A percentile compares a stretch with the other conserved stretches of the same genome.
Conservation (phyloP, 768 basidiomycete species). For the Phlebiopsis flavidoalba region DNA sequence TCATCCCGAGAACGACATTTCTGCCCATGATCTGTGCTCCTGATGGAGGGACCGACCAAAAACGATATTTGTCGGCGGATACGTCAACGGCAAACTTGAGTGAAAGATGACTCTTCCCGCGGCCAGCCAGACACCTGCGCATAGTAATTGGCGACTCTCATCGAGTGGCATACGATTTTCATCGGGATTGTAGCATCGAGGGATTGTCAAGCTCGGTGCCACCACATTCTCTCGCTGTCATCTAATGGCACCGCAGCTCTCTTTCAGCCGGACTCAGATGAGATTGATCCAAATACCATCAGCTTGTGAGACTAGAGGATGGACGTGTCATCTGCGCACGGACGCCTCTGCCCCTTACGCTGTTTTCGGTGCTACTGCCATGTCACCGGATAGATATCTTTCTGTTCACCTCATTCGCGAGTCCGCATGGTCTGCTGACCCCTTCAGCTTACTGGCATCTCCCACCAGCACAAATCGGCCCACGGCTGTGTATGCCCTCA, state of each 20-base stretch:
- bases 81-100: constrained; percentile 31
- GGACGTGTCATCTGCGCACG: constrained; percentile 56
- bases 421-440: constrained; percentile 38
- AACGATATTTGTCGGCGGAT: constrained; percentile 25
- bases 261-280: constrained; percentile 18
- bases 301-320: constrained; percentile 51
- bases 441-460: constrained; percentile 47
- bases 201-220: constrained; percentile 44
- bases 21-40: constrained; percentile 23
- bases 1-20: constrained; percentile 26
- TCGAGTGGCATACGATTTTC: constrained; percentile 23
- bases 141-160: constrained; percentile 15
- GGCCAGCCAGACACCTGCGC: constrained; percentile 11
- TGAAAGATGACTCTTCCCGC: constrained; percentile 35
- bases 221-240: constrained; percentile 52
- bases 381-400: constrained; percentile 55
- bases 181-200: constrained; percentile 48
- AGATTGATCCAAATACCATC: constrained; percentile 25
- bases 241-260: constrained; percentile 46
- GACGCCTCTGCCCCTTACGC: constrained; percentile 52
- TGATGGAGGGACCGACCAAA: constrained; percentile 22
- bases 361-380: constrained; percentile 62
- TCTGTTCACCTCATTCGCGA: constrained; percentile 49
- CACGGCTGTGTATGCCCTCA: constrained; percentile 70
- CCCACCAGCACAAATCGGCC: constrained; percentile 20